Conservation (phyloP, 257 asterid species). For the Catharanthus roseus region DNA sequence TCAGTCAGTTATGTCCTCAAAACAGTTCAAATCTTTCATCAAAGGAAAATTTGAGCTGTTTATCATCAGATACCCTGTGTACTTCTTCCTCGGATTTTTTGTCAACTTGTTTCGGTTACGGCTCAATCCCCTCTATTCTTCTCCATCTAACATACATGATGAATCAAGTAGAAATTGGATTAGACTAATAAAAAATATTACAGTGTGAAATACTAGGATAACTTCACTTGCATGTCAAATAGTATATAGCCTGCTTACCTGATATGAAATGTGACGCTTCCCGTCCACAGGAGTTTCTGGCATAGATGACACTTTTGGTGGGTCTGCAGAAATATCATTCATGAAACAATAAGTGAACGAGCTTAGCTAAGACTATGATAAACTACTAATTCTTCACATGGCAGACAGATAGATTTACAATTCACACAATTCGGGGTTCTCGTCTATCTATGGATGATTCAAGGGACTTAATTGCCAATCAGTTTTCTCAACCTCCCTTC, state of each 20-base stretch:
- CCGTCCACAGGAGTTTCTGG: conserved; percentile 60
- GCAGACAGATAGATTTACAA: neutral
- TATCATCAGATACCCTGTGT: conserved; percentile 56
- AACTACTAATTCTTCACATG: neutral
- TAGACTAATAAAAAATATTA: neutral
- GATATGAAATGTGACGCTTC: conserved; percentile 62
- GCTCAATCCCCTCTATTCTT: conserved; percentile 89
- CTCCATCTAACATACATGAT: conserved; percentile 61
- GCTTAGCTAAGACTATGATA: neutral
- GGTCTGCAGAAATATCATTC: conserved; percentile 36
- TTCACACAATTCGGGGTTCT: neutral
- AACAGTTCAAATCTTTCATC: neutral
- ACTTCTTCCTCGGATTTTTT: conserved; percentile 89
- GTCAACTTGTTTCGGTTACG: conserved; percentile 70
- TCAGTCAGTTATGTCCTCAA: neutral
- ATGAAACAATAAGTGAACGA: neutral
- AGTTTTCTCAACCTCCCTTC: too few species aligned
- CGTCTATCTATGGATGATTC: neutral
- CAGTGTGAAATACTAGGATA: neutral
- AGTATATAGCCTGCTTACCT: conserved; percentile 38
- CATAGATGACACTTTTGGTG: conserved; percentile 25
- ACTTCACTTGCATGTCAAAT: neutral
- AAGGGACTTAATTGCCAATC: neutral
- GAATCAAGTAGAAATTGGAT: neutral
- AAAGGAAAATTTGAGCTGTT: neutral